phyloP scores from a whole-genome alignment of 768 basidiomycete species.

The Cubamyces sp. region DNA sequence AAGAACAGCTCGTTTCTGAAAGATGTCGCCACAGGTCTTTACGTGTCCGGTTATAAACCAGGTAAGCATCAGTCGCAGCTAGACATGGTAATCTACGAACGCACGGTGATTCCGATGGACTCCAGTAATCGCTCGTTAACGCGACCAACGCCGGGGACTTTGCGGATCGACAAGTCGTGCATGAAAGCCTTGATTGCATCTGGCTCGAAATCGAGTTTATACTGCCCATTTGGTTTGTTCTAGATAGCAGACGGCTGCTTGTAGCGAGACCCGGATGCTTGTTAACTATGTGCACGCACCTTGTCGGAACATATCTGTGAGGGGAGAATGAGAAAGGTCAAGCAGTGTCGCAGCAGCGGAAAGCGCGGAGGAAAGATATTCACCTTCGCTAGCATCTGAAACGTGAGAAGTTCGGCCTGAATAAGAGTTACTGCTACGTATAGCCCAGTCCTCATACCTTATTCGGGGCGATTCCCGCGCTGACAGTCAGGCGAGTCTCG shows the following conservation, averaged over 20 bases:
- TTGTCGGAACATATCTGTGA: constrained; percentile 90
- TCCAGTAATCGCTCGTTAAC: constrained; percentile 89
- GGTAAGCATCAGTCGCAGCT: too few species aligned
- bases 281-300: constrained; percentile 39
- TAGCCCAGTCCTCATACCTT: constrained; percentile 54
- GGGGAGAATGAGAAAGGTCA: too few species aligned
- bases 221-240: constrained; percentile 98
- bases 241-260: constrained; percentile 29
- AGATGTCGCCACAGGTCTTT: constrained; percentile 91
- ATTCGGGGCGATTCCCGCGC: constrained; percentile 95
- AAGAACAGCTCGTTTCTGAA: constrained; percentile 68
- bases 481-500: constrained; percentile 87
- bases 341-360: not conserved
- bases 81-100: constrained; percentile 9
- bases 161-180: constrained; percentile 80
- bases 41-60: too few species aligned
- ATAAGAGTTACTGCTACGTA: constrained; percentile 29
- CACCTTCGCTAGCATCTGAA: constrained; percentile 90
- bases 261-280: not conserved
- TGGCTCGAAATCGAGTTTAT: constrained; percentile 67
- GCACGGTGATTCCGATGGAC: constrained; percentile 83
- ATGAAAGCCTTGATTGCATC: constrained; percentile 75
- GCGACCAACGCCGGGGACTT: constrained; percentile 87
- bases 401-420: constrained; percentile 14
- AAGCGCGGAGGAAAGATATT: not conserved